Conservation (phyloP, 106 monocot genomes). For the Dactylorhiza incarnata region DNA sequence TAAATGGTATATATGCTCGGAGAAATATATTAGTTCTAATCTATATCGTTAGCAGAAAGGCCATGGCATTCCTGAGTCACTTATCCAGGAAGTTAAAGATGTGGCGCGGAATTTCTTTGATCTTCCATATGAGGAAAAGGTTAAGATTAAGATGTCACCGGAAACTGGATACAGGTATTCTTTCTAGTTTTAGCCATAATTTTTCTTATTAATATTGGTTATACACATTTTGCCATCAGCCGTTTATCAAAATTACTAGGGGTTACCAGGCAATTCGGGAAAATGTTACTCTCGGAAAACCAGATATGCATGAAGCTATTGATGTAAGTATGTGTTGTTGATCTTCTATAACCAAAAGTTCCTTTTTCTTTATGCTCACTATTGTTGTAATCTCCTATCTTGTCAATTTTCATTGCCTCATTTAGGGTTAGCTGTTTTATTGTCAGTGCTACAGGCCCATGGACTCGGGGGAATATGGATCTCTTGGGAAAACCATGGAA, state of each 20-base stretch:
- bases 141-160: conserved; percentile 76
- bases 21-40: not conserved
- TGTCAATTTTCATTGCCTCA: not conserved
- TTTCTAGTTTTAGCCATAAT: not conserved
- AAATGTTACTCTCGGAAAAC: conserved; percentile 78
- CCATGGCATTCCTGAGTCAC: conserved; percentile 73
- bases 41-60: conserved; percentile 49
- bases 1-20: not conserved
- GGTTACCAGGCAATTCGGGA: conserved; percentile 84
- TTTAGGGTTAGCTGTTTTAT: conserved; percentile 2
- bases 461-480: conserved; percentile 61
- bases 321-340: conserved; percentile 52
- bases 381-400: not conserved
- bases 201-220: not conserved
- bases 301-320: conserved; percentile 97
- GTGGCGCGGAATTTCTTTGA: conserved; percentile 57
- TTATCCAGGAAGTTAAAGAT: conserved; percentile 70
- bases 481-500: conserved; percentile 56
- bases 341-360: not conserved
- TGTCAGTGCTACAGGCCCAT: conserved; percentile 66
- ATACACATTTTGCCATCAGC: not conserved
- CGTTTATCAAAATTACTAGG: conserved; percentile 23
- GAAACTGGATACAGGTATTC: conserved; percentile 68
- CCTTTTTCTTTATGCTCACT: not conserved
- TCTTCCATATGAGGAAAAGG: conserved; percentile 75